Conservation (phyloP, 2,329 filamentous ascomycete species). For the Fusarium sp. region DNA sequence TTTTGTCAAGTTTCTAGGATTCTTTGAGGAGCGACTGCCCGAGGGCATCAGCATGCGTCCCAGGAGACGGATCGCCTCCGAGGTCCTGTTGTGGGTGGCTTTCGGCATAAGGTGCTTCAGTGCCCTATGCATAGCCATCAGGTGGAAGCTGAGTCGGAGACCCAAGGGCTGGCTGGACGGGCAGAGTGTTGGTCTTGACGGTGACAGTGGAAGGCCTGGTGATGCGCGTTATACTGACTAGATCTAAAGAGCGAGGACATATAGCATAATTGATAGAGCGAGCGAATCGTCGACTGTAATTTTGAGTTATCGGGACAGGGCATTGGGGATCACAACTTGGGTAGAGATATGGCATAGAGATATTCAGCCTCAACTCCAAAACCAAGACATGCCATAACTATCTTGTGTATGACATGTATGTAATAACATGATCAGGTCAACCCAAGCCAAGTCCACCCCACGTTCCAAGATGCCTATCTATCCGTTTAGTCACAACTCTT, state of each 20-base stretch:
- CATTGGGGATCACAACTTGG: background rate
- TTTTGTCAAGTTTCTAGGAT: conserved; percentile 31
- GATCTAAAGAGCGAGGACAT: background rate
- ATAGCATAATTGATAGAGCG: background rate
- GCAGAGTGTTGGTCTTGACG: conserved; percentile 29
- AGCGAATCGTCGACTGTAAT: background rate
- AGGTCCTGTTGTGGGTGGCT: conserved; percentile 39
- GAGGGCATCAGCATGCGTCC: conserved; percentile 42
- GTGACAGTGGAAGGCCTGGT: conserved; percentile 12
- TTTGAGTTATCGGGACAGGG: background rate
- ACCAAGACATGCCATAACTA: background rate
- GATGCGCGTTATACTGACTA: conserved; percentile 36
- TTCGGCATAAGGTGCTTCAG: conserved; percentile 31
- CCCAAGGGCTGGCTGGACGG: conserved; percentile 42
- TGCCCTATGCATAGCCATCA: conserved; percentile 36
- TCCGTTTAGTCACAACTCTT: conserved; percentile 2
- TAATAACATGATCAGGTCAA: background rate
- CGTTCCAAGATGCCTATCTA: background rate
- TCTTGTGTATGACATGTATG: background rate
- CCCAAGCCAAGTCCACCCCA: background rate
- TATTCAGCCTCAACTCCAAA: background rate
- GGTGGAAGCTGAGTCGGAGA: conserved; percentile 40
- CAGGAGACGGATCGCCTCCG: conserved; percentile 20
- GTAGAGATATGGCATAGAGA: background rate
- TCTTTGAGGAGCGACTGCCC: conserved; percentile 37